Evolutionary conservation across 2,329 filamentous ascomycete genomes (phyloP), one percentile per base, ranked within the genome.

Genomic region (Pseudocercospora vitis): DNA sequence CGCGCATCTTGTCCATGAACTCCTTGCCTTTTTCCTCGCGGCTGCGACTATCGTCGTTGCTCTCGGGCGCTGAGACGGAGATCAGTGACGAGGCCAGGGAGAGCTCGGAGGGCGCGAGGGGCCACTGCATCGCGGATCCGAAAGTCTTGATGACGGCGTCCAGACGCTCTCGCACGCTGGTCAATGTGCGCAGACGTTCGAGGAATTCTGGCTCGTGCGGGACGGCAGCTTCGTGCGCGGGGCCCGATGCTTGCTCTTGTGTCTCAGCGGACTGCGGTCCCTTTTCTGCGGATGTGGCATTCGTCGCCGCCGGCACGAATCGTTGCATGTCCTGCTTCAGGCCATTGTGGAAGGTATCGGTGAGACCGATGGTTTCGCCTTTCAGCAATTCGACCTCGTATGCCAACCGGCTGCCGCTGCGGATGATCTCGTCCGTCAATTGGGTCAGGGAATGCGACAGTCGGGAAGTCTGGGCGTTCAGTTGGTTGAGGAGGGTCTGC

Each of bases 91-190:
- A 92, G 40, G 86, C 83, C 50, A 94, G 88, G 1, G 89, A 91
- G 52, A 95, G 82, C 68, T 96, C 91, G 0, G 89, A 95, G 0
- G 92, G 91, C 0, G 92, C 89, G 46, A 96, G 84, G 1, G 89
- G 87, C 80, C 95, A 97, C 63, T 95, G 87, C 89, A 97, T 96
- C 26, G 94, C 92, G 64, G 95, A 87, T 33, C 91, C 92, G 70
- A 99, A 99, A 1, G 86, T 87, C 70, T 89, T 88, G 66, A 97
- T 91, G 19, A 97, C 91, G 1, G 85, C 81, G 60, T 97, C 91
- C 12, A 99, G 80, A n/a, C 91, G 87, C 1, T 83, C 76, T 47
- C 91, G 88, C 23, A 97, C 90, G 35, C 87, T 81, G 3, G 87
- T 89, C 31, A 99, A 78, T 11, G 87, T 95, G 62, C 89, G 88